Evolutionary conservation across 1,284 basidiomycete genomes (phyloP).

Genomic region (Boletus semigastroideus): DNA sequence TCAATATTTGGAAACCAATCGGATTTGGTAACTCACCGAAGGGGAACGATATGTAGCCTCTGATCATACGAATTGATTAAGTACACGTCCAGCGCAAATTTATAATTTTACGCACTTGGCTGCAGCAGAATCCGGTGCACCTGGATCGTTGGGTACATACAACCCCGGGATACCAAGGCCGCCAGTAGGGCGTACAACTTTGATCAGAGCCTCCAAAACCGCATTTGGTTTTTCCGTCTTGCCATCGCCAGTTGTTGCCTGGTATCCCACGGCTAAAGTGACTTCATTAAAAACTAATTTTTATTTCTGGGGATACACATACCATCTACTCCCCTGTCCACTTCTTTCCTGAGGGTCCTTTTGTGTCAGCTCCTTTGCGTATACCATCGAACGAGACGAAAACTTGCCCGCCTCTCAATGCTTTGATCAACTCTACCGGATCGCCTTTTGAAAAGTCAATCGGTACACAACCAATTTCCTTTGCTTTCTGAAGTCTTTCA

Average conservation of each 20-base stretch:
- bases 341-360: not conserved
- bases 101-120: not conserved
- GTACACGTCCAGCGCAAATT: not conserved
- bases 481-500: slow-evolving; percentile 41
- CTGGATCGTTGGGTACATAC: slow-evolving; percentile 7
- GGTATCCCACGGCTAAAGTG: not conserved
- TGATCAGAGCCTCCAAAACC: slow-evolving; percentile 5
- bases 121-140: slow-evolving; percentile 1
- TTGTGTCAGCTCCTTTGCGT: not conserved
- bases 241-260: slow-evolving; percentile 1
- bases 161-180: slow-evolving; percentile 3
- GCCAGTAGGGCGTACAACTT: not conserved
- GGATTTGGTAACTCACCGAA: not conserved
- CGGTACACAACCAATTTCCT: slow-evolving; percentile 48
- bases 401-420: slow-evolving; percentile 1
- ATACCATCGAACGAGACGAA: not conserved
- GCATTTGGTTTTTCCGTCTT: slow-evolving; percentile 8
- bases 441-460: slow-evolving; percentile 42
- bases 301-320: not conserved
- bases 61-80: not conserved
- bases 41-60: slow-evolving; percentile 7
- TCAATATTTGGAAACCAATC: not conserved
- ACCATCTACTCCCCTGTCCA: slow-evolving; percentile 3
- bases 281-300: not conserved
- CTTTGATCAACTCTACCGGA: not conserved